Base-by-base conservation (phyloP, 1,284 basidiomycete genomes). In the Malassezia brasiliensis region DNA sequence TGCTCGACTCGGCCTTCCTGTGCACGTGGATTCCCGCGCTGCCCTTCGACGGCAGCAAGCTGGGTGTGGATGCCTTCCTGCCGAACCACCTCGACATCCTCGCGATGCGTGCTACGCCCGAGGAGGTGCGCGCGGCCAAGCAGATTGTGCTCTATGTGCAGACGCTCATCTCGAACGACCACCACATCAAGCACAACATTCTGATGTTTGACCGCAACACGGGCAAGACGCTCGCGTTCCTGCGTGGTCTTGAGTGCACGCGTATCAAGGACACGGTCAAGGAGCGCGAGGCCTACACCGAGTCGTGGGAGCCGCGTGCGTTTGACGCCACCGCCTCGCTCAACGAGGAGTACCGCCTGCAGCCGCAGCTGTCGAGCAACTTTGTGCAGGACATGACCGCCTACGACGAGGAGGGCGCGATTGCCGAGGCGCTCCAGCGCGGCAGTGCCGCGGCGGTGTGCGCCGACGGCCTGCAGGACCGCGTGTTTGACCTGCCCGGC, bases 21-120 rank as follows among this genome's bases (percentile, higher is more conserved):
- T 53, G 51, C 36, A 58, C 56, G 8, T 58, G 56, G 56, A 58
- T 58, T 53, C 52, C 50, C 34, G 50, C 51, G n/a, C 38, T 58
- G 46, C 47, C 56, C 12, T 58, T 58, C 31, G 56, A 58, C 44
- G 56, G 47, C 19, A 17, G 37, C 7, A 58, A 58, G 48, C 48
- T 58, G 10, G 52, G 50, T 50, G 52, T 53, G 14, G 56, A 58
- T 22, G 52, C 56, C 14, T 58, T 50, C 52, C 30, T 58, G 51
- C 56, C 56, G 30, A 58, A 53, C 51, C 28, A 39, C 2, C 45
- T 58, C 25, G 56, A 58, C 35, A 50, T 53, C 15, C 47, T 58
- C n/a, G 28, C 56, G 12, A 37, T 58, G 45, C 50, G 46, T 17
- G 56, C 37, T 5, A 50, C 56, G 30, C 50, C 51, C 12, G 56